Evolutionary conservation across 768 basidiomycete genomes (phyloP), one percentile per base, ranked within the genome.

Genomic region (Hygrophoropsis aurantiaca): DNA sequence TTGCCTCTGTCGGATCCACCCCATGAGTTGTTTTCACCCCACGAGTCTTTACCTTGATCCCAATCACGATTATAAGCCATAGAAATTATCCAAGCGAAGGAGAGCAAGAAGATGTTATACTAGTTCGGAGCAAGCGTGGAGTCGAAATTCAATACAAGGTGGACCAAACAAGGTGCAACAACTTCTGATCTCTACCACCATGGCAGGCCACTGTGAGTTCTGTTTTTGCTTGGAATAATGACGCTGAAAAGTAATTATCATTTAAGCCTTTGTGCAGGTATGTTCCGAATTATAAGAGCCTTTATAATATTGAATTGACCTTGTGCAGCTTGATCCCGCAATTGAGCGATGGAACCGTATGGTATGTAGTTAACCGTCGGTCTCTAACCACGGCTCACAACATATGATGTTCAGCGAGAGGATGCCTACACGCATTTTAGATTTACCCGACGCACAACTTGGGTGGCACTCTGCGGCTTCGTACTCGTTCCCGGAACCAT

Each of bases 41-140:
- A 83, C 42, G 44, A 32, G 38, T 82, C 78, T 67, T 90, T 90
- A 42, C 87, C 89, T 65, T 77, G 78, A 71, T 90, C 88, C 90
- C 90, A 91, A 74, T 91, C 88, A 54, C 90, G 82, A 68, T 86
- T 86, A 68, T 85, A 80, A 41, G 85, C 75, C 87, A 89, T 87
- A 18, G 47, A 39, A 30, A 13, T 7, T 30, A 30, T 30, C 27
- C 27, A 30, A 30, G 55, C 40, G 50, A 36, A 53, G 6, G 44
- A 48, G 30, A 32, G 34, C 26, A 34, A 30, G 43, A 26, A 27
- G 33, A 21, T 38, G 25, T 35, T 36, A 42, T 61, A 53, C 47
- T 56, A 53, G 66, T 56, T 40, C 37, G 37, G 16, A 64, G 41
- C 35, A 42, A 58, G 61, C 47, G 41, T 38, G 24, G 32, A 20